Evolutionary conservation across 371 early-diverging fungal genomes (phyloP), one percentile per base, ranked within the genome.

Genomic region (Rhizopus arrhizus): DNA sequence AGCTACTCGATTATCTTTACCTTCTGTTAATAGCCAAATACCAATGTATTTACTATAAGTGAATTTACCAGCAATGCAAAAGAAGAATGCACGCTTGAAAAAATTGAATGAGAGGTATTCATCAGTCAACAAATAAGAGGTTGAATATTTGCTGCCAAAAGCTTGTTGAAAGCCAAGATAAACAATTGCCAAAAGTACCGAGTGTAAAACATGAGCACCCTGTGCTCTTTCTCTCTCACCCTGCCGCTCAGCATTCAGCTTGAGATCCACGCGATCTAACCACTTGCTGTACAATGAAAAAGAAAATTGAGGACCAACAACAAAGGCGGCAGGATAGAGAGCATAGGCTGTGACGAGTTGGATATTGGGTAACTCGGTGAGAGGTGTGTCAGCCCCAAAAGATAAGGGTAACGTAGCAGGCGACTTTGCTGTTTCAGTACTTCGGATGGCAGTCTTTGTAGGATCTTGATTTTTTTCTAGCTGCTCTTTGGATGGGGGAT

Each of bases 261-360:
- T 6, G 31, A 8, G 15, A 3, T 28, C n/a, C 6, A 6, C 13
- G 15, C 73, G 64, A 4, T 74, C 11, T 11, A 65, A 52, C 73
- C 82, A 86, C 51, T 77, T 79, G 32, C 68, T 66, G 66, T 87
- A 91, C 13, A 85, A 72, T 11, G 79, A 78, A 66, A 84, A 91
- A 34, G 89, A 86, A 68, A 89, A 88, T 68, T 89, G 89, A 34
- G 91, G 89, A 13, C 91, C 91, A 15, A 87, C 82, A 42, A 91
- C 57, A 69, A 89, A 89, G 3, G 87, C 81, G 46, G 84, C 77
- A 13, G 82, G 87, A 64, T 84, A 89, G 59, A 82, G 78, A 43
- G 78, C 73, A 56, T 86, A 91, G 15, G 78, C 88, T 15, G 87
- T 47, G 0, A 84, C 73, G 47, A 85, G 75, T 8, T 70, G 32